A percentile compares a stretch with the other conserved stretches of the same genome.
These are phyloP conservation scores for Phytopythium helicoides DNA, from an alignment of 352 stramenopile genomes.

Conservation along the genomic window DNA sequence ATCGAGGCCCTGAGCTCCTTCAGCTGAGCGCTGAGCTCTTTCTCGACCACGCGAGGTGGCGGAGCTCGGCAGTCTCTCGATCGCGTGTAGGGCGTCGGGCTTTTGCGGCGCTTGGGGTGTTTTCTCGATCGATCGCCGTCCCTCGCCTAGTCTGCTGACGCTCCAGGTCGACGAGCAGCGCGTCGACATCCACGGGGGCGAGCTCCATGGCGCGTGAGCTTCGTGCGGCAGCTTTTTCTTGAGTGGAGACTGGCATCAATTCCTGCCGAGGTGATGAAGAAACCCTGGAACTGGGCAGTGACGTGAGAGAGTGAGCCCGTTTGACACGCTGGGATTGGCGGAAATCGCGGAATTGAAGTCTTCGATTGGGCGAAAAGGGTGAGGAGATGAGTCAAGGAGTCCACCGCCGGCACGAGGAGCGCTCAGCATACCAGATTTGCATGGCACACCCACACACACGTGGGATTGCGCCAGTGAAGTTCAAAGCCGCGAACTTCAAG, in stretches of 20 bases:
- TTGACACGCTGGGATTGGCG: neutral
- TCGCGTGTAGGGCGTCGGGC: conserved; percentile 6
- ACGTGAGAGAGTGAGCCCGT: too few relatives aligned
- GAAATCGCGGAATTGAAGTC: neutral
- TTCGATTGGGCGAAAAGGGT: neutral
- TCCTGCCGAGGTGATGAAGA: too few relatives aligned
- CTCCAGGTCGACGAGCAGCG: conserved; percentile 1
- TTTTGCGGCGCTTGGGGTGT: neutral
- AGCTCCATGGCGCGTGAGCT: conserved; percentile 1
- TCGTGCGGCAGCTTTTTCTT: too few relatives aligned
- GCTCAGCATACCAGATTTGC: too few relatives aligned
- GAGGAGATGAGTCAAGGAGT: too few relatives aligned
- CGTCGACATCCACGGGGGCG: neutral
- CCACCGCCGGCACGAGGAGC: too few relatives aligned
- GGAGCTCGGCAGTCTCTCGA: conserved; percentile 1
- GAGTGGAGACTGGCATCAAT: too few relatives aligned
- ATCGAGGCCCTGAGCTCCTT: neutral
- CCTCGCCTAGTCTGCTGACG: neutral
- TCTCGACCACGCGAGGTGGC: neutral
- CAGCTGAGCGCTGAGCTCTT: neutral
- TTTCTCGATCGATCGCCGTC: neutral
- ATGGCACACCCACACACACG: too few relatives aligned
- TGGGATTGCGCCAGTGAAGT: too few relatives aligned
- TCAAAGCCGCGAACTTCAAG: too few relatives aligned
- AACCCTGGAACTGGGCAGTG: too few relatives aligned